These are phyloP conservation scores for Arxiozyma bovina DNA, from an alignment of 1,139 yeast genomes.

Conservation along the genomic window DNA sequence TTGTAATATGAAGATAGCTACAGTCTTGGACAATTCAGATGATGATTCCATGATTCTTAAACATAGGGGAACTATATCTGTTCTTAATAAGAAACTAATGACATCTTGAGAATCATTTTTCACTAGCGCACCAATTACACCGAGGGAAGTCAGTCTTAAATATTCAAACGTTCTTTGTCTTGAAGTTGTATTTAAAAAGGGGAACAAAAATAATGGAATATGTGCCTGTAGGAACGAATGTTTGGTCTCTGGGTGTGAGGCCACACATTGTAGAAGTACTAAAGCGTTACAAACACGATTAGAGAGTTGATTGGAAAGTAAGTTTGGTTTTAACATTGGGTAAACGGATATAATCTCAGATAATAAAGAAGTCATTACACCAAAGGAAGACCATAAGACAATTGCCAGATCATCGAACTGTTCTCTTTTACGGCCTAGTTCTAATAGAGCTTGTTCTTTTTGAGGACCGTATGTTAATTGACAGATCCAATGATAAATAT, in stretches of 20 bases:
- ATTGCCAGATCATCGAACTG: constrained; percentile 89
- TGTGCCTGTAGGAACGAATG: constrained; percentile 80
- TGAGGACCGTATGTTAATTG: constrained; percentile 85
- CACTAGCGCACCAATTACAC: constrained; percentile 94
- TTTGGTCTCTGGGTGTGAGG: constrained; percentile 87
- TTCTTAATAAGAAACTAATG: constrained; percentile 76
- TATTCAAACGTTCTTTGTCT: constrained; percentile 91
- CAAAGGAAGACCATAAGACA: constrained; percentile 91
- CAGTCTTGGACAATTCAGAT: constrained; percentile 88
- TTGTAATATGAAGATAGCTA: constrained; percentile 90
- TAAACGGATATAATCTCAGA: constrained; percentile 88
- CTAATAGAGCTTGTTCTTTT: constrained; percentile 85
- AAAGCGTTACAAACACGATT: constrained; percentile 93
- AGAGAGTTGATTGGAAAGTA: constrained; percentile 74
- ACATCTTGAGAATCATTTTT: constrained; percentile 95
- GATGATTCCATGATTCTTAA: constrained; percentile 92
- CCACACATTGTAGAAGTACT: constrained; percentile 91
- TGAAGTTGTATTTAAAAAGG: constrained; percentile 85
- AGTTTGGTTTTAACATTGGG: constrained; percentile 82
- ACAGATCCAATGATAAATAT: constrained; percentile 82
- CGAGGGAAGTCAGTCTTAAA: constrained; percentile 81
- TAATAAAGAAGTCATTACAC: constrained; percentile 85
- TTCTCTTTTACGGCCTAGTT: constrained; percentile 87
- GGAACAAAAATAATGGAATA: constrained; percentile 84
- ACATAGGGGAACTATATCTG: constrained; percentile 93